Conservation (phyloP, 352 stramenopile species). For the Phytophthora fragariaefolia region DNA sequence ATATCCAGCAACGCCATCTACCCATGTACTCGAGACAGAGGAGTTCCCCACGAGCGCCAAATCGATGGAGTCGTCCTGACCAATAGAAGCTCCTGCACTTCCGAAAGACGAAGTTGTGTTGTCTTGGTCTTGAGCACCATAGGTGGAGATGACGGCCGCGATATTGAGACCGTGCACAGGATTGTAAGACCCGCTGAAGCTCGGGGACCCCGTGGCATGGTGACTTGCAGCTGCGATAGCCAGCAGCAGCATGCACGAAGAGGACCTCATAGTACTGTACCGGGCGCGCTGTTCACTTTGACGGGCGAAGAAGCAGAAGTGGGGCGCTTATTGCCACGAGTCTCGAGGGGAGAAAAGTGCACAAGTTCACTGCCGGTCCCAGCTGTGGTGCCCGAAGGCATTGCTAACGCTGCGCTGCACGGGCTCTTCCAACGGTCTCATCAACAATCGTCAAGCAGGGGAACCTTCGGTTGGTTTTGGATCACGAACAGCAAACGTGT, state of each 20-base stretch:
- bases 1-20: conserved; percentile 10
- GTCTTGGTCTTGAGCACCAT: neutral
- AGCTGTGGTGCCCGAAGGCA: conserved; percentile 27
- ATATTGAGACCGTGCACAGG: conserved; percentile 20
- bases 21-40: conserved; percentile 12
- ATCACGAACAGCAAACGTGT: conserved; percentile 27
- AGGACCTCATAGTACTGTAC: conserved; percentile 8
- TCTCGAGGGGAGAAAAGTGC: conserved; percentile 19
- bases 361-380: conserved; percentile 4
- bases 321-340: conserved; percentile 1
- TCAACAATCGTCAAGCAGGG: conserved; percentile 7
- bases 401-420: conserved; percentile 24
- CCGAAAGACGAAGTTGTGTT: conserved; percentile 15
- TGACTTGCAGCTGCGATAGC: neutral
- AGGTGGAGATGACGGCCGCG: conserved; percentile 15
- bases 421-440: conserved; percentile 23
- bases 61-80: conserved; percentile 18
- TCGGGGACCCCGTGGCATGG: neutral
- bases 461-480: too few relatives aligned
- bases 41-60: conserved; percentile 24
- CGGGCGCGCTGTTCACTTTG: neutral
- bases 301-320: conserved; percentile 17
- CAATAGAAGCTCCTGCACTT: too few relatives aligned
- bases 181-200: conserved; percentile 7
- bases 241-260: conserved; percentile 13